These are phyloP conservation scores for Exophiala dermatitidis DNA, from an alignment of 2,329 filamentous ascomycete species.

Conservation along the genomic window DNA sequence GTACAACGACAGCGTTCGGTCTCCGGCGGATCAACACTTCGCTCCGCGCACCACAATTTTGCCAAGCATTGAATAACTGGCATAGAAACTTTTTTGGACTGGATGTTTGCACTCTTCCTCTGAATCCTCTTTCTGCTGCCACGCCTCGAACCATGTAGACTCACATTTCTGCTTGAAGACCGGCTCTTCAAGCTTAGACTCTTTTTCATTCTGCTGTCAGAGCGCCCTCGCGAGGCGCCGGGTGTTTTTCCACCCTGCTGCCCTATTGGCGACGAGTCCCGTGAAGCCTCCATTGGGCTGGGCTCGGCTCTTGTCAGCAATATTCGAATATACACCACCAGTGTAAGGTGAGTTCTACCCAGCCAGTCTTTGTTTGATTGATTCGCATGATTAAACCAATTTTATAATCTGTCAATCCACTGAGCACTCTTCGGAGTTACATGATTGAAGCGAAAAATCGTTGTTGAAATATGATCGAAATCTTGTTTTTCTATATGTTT, in stretches of 20 bases:
- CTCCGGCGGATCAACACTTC: too few relatives aligned
- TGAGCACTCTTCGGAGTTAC: conserved; percentile 48
- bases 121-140: background rate
- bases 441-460: conserved; percentile 41
- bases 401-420: conserved; percentile 76
- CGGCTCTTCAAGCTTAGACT: conserved; percentile 13
- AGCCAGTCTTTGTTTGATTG: background rate
- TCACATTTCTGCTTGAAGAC: conserved; percentile 12
- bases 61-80: background rate
- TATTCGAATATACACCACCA: too few relatives aligned
- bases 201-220: background rate
- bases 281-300: background rate
- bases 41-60: background rate
- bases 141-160: conserved; percentile 15
- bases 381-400: conserved; percentile 55
- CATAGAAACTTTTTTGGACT: conserved; percentile 1
- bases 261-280: too few relatives aligned
- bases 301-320: background rate
- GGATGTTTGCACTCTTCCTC: background rate
- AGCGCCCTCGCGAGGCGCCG: too few relatives aligned
- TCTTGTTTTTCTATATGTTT: background rate
- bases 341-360: background rate
- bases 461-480: conserved; percentile 40
- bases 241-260: too few relatives aligned
- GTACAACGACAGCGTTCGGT: background rate